Base-by-base conservation (phyloP, 2,329 filamentous ascomycete species). In the Shiraia sp. region DNA sequence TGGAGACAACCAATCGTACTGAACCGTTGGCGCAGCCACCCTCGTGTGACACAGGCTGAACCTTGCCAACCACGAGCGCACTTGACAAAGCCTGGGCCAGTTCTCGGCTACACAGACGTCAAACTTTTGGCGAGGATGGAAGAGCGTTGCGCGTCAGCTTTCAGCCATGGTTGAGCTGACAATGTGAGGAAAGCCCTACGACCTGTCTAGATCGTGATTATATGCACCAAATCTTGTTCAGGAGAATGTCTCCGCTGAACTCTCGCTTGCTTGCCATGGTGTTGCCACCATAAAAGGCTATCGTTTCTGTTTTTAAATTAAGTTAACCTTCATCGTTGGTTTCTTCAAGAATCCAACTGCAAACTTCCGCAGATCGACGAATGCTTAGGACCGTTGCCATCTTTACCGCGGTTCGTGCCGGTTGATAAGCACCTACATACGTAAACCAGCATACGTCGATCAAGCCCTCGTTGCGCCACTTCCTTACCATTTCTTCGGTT, bases 71-170 rank as follows among this genome's bases (percentile, higher is more conserved):
- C 50, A 47, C 47, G 47, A 51, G 45, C 41, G 42, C 39, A 36
- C 45, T 35, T 45, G 33, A 42, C 35, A 45, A 38, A 32, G 40
- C 47, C 52, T 55, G 45, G 54, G 42, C 44, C 44, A 41, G 33
- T 31, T 40, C 23, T 40, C 38, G 51, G 55, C 54, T 56, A 53
- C 49, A 43, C 38, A 36, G 19, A 38, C 42, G 49, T 49, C 49
- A 59, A 53, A 47, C 50, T 30, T 38, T 31, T 33, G 44, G 39
- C 45, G 40, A 40, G 31, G 40, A 45, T 49, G 47, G 49, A 46
- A 47, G 48, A 51, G 47, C 36, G 45, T 50, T 57, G 59, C 56
- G 55, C 56, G 57, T 63, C 58, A 60, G 59, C 59, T 61, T 54
- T 5, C 19, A 45, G 58, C 51, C 47, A 46, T 49, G 19, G n/a